Evolutionary conservation across 192 early-diverging fungal genomes (phyloP).

Genomic region (Podila minutissima): DNA sequence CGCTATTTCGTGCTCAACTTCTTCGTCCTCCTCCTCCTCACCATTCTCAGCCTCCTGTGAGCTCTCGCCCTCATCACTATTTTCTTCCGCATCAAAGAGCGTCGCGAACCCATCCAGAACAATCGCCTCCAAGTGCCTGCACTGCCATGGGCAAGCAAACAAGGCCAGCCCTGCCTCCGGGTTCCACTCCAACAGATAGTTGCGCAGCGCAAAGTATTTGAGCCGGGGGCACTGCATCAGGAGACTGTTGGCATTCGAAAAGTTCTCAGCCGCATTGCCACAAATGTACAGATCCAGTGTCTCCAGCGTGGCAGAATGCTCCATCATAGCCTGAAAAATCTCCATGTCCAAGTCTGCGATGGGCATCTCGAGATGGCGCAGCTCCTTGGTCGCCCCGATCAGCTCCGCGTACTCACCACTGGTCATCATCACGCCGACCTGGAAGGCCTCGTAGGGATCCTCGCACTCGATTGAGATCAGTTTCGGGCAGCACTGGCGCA

Average conservation of each 20-base stretch:
- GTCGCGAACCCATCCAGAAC: too few relatives aligned
- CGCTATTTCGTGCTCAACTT: too few relatives aligned
- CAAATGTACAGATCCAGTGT: conserved; percentile 8
- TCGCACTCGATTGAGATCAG: not conserved
- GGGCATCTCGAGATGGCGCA: not conserved
- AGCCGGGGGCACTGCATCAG: not conserved
- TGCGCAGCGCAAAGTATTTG: not conserved
- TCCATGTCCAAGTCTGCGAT: not conserved
- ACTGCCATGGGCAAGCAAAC: not conserved
- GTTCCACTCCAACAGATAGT: conserved; percentile 9
- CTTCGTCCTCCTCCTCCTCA: too few relatives aligned
- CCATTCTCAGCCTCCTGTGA: too few relatives aligned
- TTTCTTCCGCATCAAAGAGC: too few relatives aligned
- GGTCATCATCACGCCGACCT: not conserved
- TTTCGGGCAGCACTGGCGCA: not conserved
- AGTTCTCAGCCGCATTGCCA: not conserved
- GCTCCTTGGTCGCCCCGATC: not conserved
- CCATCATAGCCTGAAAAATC: not conserved
- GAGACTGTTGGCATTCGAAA: conserved; percentile 4
- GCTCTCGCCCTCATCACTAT: too few relatives aligned
- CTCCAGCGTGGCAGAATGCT: not conserved
- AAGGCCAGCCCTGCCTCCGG: not conserved
- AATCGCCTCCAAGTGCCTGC: not conserved
- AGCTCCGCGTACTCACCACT: not conserved
- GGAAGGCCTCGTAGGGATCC: not conserved